A percentile compares a stretch with the other conserved stretches of the same genome.
Evolutionary conservation across 2,329 filamentous ascomycete genomes (phyloP).

Genomic region (Botryosphaeria dothidea): DNA sequence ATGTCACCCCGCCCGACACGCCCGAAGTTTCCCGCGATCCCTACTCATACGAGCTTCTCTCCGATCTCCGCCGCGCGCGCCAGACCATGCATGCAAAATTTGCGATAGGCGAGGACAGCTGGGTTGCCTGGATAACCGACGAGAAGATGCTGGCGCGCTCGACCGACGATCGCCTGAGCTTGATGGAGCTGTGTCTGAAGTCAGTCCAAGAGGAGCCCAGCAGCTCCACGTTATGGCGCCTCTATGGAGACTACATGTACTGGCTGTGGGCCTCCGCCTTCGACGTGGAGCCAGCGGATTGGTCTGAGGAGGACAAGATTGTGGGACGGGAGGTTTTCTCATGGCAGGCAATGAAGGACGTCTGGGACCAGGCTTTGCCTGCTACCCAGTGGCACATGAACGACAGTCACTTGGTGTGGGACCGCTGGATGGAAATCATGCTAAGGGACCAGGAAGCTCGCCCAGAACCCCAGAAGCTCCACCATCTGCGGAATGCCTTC

Average conservation of each 20-base stretch:
- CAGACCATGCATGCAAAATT: slow-evolving; percentile 63
- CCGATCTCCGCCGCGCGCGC: slow-evolving; percentile 51
- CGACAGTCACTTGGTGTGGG: slow-evolving; percentile 78
- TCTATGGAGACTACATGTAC: slow-evolving; percentile 78
- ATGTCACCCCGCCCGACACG: slow-evolving; percentile 32
- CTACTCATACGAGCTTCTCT: slow-evolving; percentile 45
- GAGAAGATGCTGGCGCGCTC: slow-evolving; percentile 61
- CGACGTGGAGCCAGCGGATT: slow-evolving; percentile 49
- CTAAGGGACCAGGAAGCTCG: slow-evolving; percentile 64
- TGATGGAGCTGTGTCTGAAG: slow-evolving; percentile 71
- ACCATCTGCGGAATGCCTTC: slow-evolving; percentile 69
- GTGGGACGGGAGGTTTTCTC: slow-evolving; percentile 72
- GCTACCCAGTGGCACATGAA: slow-evolving; percentile 72
- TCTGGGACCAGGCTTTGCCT: slow-evolving; percentile 72
- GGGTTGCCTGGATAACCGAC: slow-evolving; percentile 76
- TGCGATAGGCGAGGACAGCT: slow-evolving; percentile 74
- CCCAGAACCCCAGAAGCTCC: slow-evolving; percentile 58
- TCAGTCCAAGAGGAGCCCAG: slow-evolving; percentile 71
- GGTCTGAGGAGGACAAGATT: slow-evolving; percentile 67
- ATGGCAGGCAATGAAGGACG: slow-evolving; percentile 63
- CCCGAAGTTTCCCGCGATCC: slow-evolving; percentile 32
- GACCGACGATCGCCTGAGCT: slow-evolving; percentile 66
- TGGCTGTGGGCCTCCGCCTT: slow-evolving; percentile 67
- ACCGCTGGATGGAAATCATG: slow-evolving; percentile 73
- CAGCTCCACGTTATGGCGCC: slow-evolving; percentile 73